Base-by-base conservation (phyloP, 257 asterid species). In the Schizonepeta tenuifolia region DNA sequence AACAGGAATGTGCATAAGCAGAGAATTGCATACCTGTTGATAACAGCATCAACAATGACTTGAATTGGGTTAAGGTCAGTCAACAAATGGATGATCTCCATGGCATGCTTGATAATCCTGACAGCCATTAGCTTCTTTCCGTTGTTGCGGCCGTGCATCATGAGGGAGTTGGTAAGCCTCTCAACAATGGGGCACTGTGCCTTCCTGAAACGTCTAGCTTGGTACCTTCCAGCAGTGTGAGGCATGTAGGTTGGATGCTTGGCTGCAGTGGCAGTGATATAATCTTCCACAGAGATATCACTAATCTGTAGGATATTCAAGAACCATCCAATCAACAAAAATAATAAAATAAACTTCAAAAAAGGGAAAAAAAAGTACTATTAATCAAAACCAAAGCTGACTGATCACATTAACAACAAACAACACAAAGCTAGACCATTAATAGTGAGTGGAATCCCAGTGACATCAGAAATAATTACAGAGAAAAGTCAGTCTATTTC, bases 161-260 rank as follows among this genome's bases (percentile, higher is more conserved):
- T 85, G 4, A 85, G 79, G 58, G 89, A 85, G 74, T 85, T 85
- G 65, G 96, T 87, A 76, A 90, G 66, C 81, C 96, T 84, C 86
- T 88, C 92, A 46, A 87, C 87, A 79, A 91, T 84, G 0, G 97
- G 96, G 90, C 97, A 91, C 62, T 89, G 96, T 1, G 96, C 97
- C 94, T 90, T 90, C 84, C 92, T 81, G 78, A 90, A 90, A 0
- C 95, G 85, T 79, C 82, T 90, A 0, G 83, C 90, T 70, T 88
- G 97, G 89, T 87, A 90, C 86, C 94, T 88, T 1, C 96, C 96
- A 77, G 97, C 90, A 4, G 97, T 88, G 81, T 86, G 92, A 9
- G 92, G 95, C 75, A 86, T 72, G 49, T 70, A 90, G 33, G 76
- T 79, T 10, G 91, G 87, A 69, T 88, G 96, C 86, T 83, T 90